These are phyloP conservation scores for Fusarium torulosum DNA, from an alignment of 2,329 filamentous ascomycete species.

Conservation along the genomic window DNA sequence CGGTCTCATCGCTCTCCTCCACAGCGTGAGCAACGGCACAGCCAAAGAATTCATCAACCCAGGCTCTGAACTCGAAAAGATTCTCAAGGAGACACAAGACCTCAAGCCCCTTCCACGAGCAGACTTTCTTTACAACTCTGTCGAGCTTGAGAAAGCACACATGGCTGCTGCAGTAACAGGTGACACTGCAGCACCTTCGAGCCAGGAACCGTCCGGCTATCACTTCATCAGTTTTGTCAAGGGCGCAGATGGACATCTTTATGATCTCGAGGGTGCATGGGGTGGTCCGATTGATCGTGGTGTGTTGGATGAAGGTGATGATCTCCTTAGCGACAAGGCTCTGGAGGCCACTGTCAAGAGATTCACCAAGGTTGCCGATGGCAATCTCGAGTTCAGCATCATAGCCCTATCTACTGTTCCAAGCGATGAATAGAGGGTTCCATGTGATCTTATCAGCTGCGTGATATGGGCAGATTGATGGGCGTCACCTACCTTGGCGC, in stretches of 20 bases:
- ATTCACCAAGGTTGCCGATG: constrained; percentile 56
- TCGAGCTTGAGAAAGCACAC: constrained; percentile 79
- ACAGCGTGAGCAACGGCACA: constrained; percentile 77
- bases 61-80: constrained; percentile 66
- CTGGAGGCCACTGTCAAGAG: constrained; percentile 68
- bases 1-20: constrained; percentile 81
- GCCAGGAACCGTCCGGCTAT: constrained; percentile 72
- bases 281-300: constrained; percentile 80
- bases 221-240: constrained; percentile 89
- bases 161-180: constrained; percentile 75
- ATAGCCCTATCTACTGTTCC: constrained; percentile 52
- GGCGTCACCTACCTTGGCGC: neutral
- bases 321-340: constrained; percentile 76
- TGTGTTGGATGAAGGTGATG: constrained; percentile 64
- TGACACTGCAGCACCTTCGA: constrained; percentile 73
- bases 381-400: constrained; percentile 56
- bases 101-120: constrained; percentile 73
- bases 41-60: constrained; percentile 66
- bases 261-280: constrained; percentile 82
- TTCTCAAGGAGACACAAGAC: constrained; percentile 72
- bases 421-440: constrained; percentile 18
- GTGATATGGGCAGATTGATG: neutral
- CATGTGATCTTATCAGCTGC: neutral
- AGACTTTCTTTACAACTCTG: constrained; percentile 76
- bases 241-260: constrained; percentile 71